These are phyloP conservation scores for Dionaea muscipula DNA, from an alignment of 179 eudicot species.

Conservation along the genomic window DNA sequence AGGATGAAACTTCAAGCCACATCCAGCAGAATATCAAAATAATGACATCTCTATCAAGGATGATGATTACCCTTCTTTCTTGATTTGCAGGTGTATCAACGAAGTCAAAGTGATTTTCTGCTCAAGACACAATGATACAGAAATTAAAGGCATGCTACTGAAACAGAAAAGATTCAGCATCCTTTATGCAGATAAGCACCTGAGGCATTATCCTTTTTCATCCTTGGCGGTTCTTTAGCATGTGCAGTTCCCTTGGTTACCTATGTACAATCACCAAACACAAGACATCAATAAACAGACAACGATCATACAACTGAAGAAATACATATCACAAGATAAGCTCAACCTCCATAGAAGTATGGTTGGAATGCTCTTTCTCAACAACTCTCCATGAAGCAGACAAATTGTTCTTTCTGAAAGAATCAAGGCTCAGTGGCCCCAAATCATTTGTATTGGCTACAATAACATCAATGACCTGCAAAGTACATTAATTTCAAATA, in stretches of 20 bases:
- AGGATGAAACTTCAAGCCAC: not conserved
- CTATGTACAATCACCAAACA: conserved; percentile 23
- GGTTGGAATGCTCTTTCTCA: conserved; percentile 30
- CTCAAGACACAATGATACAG: conserved; percentile 12
- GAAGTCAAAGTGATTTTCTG: conserved; percentile 41
- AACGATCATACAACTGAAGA: not conserved
- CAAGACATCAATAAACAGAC: not conserved
- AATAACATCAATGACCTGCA: conserved; percentile 72
- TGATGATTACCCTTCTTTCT: conserved; percentile 61
- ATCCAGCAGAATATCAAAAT: not conserved
- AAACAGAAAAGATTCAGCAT: conserved; percentile 1
- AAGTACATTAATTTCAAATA: conserved; percentile 10
- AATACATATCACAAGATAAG: not conserved
- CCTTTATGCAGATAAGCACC: conserved; percentile 19
- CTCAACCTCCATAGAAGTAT: conserved; percentile 46
- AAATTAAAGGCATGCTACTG: not conserved
- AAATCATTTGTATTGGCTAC: conserved; percentile 54
- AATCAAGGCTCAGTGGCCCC: conserved; percentile 74
- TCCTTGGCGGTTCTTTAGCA: conserved; percentile 27
- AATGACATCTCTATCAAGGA: not conserved
- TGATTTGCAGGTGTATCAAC: conserved; percentile 53
- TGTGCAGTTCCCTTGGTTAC: conserved; percentile 21
- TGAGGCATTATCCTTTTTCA: conserved; percentile 30
- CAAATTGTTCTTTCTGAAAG: conserved; percentile 46
- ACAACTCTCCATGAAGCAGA: conserved; percentile 76